Base-by-base conservation (phyloP, 192 early-diverging fungal genomes). In the Coemansia sp. region DNA sequence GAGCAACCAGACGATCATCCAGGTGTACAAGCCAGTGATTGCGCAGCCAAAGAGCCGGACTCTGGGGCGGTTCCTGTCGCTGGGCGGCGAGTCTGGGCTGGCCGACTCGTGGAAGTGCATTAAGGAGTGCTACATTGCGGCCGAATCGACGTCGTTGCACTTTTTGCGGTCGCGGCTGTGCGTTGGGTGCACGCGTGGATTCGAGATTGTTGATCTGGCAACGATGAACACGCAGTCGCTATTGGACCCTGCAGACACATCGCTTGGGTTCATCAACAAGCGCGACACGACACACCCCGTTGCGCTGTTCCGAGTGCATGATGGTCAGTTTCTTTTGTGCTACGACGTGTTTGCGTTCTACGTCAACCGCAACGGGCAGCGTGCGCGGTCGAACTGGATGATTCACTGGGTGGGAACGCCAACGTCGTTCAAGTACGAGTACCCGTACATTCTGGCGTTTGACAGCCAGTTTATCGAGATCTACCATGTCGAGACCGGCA, bases 261-360 rank as follows among this genome's bases (percentile, higher is more conserved):
- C 83, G 21, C 79, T 95, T 20, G 84, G 87, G 40, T 92, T 92
- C 76, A 88, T 94, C n/a, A 73, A 84, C 47, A 87, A 90, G 67
- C 82, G 85, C 61, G 91, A 96, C 61, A 86, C 83, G 21, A 60
- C 92, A 17, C 86, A 87, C 49, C 92, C 94, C 15, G 86, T 95
- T 51, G 85, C 89, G 3, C 85, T 96, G 51, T 96, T 93, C 77
- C 83, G 92, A 25, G 81, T 93, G 50, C 81, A 82, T 3, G 79
- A 88, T 34, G 88, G 89, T 5, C 83, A 90, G 64, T 93, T 94
- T 69, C 64, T 98, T 36, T 82, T 98, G 23, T 96, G 94, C 72
- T 98, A 98, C 73, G 90, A 94, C 82, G 94, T 94, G 74, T 88
- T 94, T 73, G 92, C 88, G 3, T 97, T 98, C 65, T 97, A 88